Conservation (phyloP, 768 basidiomycete species). For the Termitomyces sp. region DNA sequence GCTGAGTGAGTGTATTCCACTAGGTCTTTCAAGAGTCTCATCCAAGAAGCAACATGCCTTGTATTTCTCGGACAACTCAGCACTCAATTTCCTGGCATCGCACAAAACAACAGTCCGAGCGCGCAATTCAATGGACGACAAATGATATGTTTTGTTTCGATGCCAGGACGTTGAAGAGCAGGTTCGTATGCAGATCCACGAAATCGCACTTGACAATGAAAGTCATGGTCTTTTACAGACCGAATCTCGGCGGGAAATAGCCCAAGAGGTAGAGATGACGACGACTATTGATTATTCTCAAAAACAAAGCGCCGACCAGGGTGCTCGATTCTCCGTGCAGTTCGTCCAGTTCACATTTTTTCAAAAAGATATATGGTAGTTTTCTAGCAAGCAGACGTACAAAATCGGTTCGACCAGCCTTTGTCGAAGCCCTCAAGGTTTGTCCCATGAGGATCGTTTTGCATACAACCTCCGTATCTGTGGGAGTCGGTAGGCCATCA, state of each 20-base stretch:
- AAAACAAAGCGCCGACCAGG: too few species aligned
- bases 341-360: too few species aligned
- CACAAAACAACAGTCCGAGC: conserved; percentile 47
- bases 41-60: conserved; percentile 46
- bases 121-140: conserved; percentile 22
- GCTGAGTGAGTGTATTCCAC: conserved; percentile 32
- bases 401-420: too few species aligned
- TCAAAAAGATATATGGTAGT: too few species aligned
- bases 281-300: too few species aligned
- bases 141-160: conserved; percentile 30
- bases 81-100: conserved; percentile 37
- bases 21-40: conserved; percentile 36
- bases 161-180: conserved; percentile 43
- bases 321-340: too few species aligned
- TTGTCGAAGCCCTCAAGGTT: too few species aligned
- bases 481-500: background rate
- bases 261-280: too few species aligned
- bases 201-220: too few species aligned
- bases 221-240: too few species aligned
- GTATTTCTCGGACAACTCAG: conserved; percentile 42
- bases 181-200: conserved; percentile 40
- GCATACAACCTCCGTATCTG: conserved; percentile 4
- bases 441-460: conserved; percentile 20
- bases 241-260: too few species aligned
- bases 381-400: too few species aligned